Base-by-base conservation (phyloP, 1,284 basidiomycete genomes). In the Naganishia sp. region DNA sequence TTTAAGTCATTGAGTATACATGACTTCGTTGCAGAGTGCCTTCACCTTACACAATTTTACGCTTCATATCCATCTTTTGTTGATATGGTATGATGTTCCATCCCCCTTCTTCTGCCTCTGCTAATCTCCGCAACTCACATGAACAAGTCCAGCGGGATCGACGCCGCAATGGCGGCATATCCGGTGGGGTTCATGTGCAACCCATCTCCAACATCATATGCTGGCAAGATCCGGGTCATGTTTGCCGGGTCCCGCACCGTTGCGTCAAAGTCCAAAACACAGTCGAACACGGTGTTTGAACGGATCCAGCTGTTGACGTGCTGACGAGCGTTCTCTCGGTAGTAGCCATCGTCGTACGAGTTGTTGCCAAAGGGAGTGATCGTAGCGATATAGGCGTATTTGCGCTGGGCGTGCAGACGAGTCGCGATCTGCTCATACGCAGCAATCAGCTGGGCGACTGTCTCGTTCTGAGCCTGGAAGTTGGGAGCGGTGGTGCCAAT, bases 151-250 rank as follows among this genome's bases (percentile, higher is more conserved):
- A 82, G 63, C 39, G 53, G 44, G 21, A 65, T 55, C 28, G 46
- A 77, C 42, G 80, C 74, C 31, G 83, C 83, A 65, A 84, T 77
- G 1, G 76, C 77, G 56, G 77, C 73, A 70, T 84, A 84, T 0
- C 82, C 83, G 28, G 80, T 80, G 0, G 79, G 79, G 70, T 82
- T 84, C 18, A 80, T 81, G 72, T 84, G 83, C 68, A 84, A 73
- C 68, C 77, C 80, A 74, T 84, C 83, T 6, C 83, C 83, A 7
- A 77, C 80, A 71, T 83, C 75, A 69, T 78, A 83, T 49, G 65
- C 60, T 6, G 78, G 76, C 66, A 72, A 75, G 48, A 84, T 69
- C 71, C 80, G 78, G 39, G 77, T 75, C 10, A 79, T 78, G 45
- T 77, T 78, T 13, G 63, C 66, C 2, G 81, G 80, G 70, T 84